phyloP scores from a whole-genome alignment of 345 rosid species.

The Brassica incana region DNA sequence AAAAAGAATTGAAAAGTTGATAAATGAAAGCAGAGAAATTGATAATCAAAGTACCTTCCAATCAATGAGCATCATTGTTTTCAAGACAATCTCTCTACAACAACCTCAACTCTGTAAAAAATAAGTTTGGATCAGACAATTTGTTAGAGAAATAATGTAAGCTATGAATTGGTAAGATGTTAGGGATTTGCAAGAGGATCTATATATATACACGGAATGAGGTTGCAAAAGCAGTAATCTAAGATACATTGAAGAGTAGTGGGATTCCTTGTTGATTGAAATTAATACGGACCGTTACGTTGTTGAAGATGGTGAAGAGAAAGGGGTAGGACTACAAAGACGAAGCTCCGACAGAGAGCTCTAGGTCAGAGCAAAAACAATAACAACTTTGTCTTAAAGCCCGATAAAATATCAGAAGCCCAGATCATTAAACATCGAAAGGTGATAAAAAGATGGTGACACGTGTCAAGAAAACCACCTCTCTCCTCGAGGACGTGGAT shows the following conservation, averaged over 20 bases:
- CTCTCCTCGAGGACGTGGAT: too few relatives aligned
- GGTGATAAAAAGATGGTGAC: not conserved
- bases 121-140: not conserved
- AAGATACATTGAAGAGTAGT: not conserved
- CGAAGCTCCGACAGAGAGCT: not conserved
- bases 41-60: not conserved
- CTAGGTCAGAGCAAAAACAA: not conserved
- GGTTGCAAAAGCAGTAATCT: not conserved
- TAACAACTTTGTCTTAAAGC: too few relatives aligned
- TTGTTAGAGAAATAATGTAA: not conserved
- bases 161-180: not conserved
- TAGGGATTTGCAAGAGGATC: not conserved
- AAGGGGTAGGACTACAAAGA: not conserved
- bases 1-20: not conserved
- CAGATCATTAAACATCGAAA: not conserved
- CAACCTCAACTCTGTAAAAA: not conserved
- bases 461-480: not conserved
- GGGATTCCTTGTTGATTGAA: not conserved
- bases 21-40: not conserved
- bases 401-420: not conserved
- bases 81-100: not conserved
- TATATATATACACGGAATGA: not conserved
- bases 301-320: not conserved
- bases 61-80: not conserved
- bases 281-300: not conserved